Base-by-base conservation (phyloP, 1,139 yeast species). In the Tardiomyces digboiensis region DNA sequence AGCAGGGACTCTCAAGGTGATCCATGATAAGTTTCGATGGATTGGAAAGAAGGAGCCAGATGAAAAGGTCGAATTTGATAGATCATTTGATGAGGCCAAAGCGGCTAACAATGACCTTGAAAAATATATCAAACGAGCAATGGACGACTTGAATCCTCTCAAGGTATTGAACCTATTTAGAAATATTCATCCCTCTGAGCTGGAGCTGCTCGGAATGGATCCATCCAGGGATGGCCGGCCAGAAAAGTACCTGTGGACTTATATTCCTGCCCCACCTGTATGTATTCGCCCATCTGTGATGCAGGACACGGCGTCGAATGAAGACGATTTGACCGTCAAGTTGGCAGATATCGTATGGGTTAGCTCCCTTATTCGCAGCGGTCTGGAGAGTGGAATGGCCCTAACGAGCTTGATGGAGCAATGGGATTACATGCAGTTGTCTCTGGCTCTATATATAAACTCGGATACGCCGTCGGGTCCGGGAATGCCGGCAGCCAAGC, bases 391-490 rank as follows among this genome's bases (percentile, higher is more conserved):
- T 97, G 93, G 64, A 98, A 98, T 53, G 94, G 97, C 2, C 98
- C 99, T 12, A 86, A 87, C 62, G 99, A 93, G 67, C 91, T 93
- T 60, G 98, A 93, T 91, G 96, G 98, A 91, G 60, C 97, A 91
- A 59, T 93, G 99, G 99, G 99, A 93, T 59, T 91, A 86, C 60
- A 68, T 93, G 52, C 98, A 93, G 65, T 71, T 91, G 64, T 85
- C 95, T 39, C 76, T 93, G 56, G 73, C 93, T 49, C 99, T 93
- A 62, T 93, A 88, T 66, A 98, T 93, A 64, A 93, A 93, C 67
- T 87, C 97, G 42, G 99, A 98, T 46, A 85, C 98, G 69, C 98
- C 99, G 7, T 58, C 70, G 7, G 70, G 70, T 20, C 68, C 72
- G 4, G 67, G 68, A 10, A 60, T 61, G 55, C 65, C 65, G 10